Evolutionary conservation across 139 green algal species (phyloP), one percentile per base, ranked within the genome.

Genomic region (Pedinophyceae sp.): DNA sequence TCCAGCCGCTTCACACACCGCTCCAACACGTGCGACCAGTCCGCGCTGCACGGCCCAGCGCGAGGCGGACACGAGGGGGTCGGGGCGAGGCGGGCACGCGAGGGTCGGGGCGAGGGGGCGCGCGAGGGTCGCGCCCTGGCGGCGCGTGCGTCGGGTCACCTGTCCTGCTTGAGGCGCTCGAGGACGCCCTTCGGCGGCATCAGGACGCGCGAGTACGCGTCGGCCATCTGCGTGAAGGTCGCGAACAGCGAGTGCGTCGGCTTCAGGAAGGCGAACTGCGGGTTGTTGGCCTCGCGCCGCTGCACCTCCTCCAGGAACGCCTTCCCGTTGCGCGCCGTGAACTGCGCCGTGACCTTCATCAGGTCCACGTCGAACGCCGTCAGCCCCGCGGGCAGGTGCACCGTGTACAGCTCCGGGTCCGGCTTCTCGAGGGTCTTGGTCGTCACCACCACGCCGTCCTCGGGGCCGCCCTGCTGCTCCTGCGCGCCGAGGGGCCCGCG

Each of bases 331-430:
- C 83, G 61, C 20, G 90, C 90, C 30, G 93, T 85, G 60, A 93
- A 94, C 70, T 96, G 89, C 15, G 90, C 89, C 0, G 84, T 91
- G 20, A 97, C 75, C 70, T 91, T 89, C 57, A 98, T 93, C 19
- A 89, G 61, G 60, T 98, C 91, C 51, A 98, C 52, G 46, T 97
- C 86, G 40, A 84, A 48, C 1, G 66, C 48, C 0, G 79, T 71
- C 23, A 98, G 68, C 20, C 88, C 90, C 48, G 93, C 82, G 4
- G 91, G 91, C 5, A 94, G 64, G 34, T 83, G 71, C 39, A 91
- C 78, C 41, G 81, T 88, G 70, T 96, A 97, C 57, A 83, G 64
- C 58, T 93, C 89, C 45, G 79, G 62, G n/a, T 85, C 82, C 0
- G 88, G 88, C 39, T 78, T 67, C 46, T 89, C 76, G 52, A 95